Evolutionary conservation across 2,329 filamentous ascomycete genomes (phyloP), one percentile per base, ranked within the genome.

Genomic region (Aspergillus quadrilineatus): DNA sequence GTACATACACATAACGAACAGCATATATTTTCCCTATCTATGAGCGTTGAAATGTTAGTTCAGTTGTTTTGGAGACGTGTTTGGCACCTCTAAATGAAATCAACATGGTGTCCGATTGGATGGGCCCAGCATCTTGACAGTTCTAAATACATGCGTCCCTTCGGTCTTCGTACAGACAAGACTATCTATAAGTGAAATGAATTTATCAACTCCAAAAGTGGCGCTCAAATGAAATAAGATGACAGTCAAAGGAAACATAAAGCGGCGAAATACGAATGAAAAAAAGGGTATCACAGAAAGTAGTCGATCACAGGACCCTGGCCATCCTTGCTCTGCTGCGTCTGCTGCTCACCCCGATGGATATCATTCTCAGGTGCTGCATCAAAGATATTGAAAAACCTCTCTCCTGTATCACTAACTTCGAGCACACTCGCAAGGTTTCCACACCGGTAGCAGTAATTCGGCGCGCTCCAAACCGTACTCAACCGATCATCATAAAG

Each of bases 401-500:
- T 82, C 75, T 96, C 92, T 37, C 94, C 93, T 0, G 88, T 88
- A 70, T 96, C 92, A 72, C 91, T 93, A 56, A 99, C 94, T 77
- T 99, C 94, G 37, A 99, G 82, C 45, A 99, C 94, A 74, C 92
- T 96, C 7, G 94, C 94, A 84, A 97, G 88, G 73, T 99, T 99
- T 46, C 94, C 94, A 76, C 94, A 99, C 36, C 92, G 83, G 73
- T 96, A 96, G 76, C 90, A 95, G 76, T 95, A 95, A 68, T 95
- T 99, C 1, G 94, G 94, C 4, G 94, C 94, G 72, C 92, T 97
- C 94, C 94, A 99, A 6, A 99, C 94, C 1, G 94, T 99, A 73
- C 91, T 96, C 37, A 99, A 78, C 14, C 89, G 85, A 75, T 97
- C 93, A 68, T 97, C 93, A 73, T 96, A 99, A 14, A 99, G 84